Percentiles rank a stretch among this genome's conserved stretches.
Conservation (phyloP, 441 rosid species). For the Kokia cookei region DNA sequence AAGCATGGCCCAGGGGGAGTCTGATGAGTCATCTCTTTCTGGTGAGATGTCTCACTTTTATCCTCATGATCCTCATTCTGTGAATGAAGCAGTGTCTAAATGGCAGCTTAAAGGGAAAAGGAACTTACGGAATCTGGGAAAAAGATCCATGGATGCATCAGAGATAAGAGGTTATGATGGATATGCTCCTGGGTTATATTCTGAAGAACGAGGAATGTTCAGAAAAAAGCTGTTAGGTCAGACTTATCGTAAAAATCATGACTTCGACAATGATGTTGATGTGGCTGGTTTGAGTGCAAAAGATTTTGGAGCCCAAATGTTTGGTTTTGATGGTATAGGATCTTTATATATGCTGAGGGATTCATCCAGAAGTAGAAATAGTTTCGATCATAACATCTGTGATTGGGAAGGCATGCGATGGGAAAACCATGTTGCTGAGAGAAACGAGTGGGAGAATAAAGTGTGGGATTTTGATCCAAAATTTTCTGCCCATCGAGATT, state of each 20-base stretch:
- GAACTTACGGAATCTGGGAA: slow-evolving; percentile 61
- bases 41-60: slow-evolving; percentile 50
- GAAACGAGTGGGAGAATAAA: slow-evolving; percentile 36
- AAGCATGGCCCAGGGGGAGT: slow-evolving; percentile 73
- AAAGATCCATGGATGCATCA: slow-evolving; percentile 36
- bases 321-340: slow-evolving; percentile 29
- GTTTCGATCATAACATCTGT: slow-evolving; percentile 22
- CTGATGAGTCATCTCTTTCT: slow-evolving; percentile 60
- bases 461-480: slow-evolving; percentile 34
- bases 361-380: slow-evolving; percentile 34
- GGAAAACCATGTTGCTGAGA: slow-evolving; percentile 34
- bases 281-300: slow-evolving; percentile 39
- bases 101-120: slow-evolving; percentile 94
- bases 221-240: slow-evolving; percentile 36
- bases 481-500: slow-evolving; percentile 26
- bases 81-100: slow-evolving; percentile 64
- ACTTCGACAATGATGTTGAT: slow-evolving; percentile 31
- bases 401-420: slow-evolving; percentile 57
- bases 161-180: slow-evolving; percentile 25
- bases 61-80: slow-evolving; percentile 40
- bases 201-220: slow-evolving; percentile 34
- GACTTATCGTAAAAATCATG: slow-evolving; percentile 29
- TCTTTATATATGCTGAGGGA: slow-evolving; percentile 35
- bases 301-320: slow-evolving; percentile 35
- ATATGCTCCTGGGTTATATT: slow-evolving; percentile 32